Evolutionary conservation across 2,329 filamentous ascomycete species (phyloP), one percentile per base, ranked within the genome.

Genomic region (Fusarium virguliforme): DNA sequence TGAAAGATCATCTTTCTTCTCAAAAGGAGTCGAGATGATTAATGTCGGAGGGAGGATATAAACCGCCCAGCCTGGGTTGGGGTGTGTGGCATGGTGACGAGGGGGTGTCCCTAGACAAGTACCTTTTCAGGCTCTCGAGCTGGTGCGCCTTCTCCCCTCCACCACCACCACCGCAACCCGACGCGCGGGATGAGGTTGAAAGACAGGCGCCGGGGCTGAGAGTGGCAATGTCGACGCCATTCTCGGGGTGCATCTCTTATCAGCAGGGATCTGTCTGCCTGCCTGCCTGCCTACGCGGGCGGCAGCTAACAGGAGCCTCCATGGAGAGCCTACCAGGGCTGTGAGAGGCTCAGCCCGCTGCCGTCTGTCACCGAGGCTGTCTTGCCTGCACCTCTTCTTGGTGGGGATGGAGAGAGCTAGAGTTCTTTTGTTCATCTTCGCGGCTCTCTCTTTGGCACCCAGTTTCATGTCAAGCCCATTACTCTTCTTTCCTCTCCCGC

Each of bases 401-500:
- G 35, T 6, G 2, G 35, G 22, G 40, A 24, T 22, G 40, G 34
- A 24, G 24, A 7, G 15, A 18, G 35, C 35, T 41, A 38, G 26
- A 57, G 26, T 38, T 57, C 37, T 41, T 57, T 41, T 55, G 54
- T 57, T 57, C 54, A 57, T 57, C 54, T 32, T 57, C 38, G 54
- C 24, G 35, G n/a, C n/a, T n/a, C 26, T 41, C 15, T 57, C 26
- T 41, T 32, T 57, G 37, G 37, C 26, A 57, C 28, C 28, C 43
- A 10, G 5, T 4, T 30, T 48, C 24, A 30, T 48, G 26, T 48
- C 15, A n/a, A 48, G 43, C 26, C 18, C 40, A 30, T 57, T 57
- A 26, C 38, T 32, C 26, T 28, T 57, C 37, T 57, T 6, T 57
- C 37, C 38, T 32, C 54, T 32, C n/a, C 12, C 24, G 12, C 26